These are phyloP conservation scores for Sclerotinia glacialis DNA, from an alignment of 2,329 filamentous ascomycete species.

Conservation along the genomic window DNA sequence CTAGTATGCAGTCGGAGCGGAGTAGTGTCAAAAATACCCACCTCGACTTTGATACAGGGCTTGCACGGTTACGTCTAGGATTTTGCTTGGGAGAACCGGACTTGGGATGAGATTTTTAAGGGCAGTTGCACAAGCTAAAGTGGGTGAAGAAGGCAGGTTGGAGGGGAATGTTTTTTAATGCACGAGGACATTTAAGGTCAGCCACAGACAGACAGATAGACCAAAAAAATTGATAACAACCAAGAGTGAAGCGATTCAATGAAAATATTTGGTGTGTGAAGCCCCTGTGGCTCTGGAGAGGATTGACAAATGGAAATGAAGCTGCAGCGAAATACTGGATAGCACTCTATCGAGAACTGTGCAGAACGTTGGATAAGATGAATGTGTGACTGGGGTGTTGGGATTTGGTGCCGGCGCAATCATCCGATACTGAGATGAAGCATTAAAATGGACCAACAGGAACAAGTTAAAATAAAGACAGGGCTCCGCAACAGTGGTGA, in stretches of 20 bases:
- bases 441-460: slow-evolving; percentile 32
- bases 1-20: slow-evolving; percentile 29
- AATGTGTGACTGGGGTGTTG: slow-evolving; percentile 35
- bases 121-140: slow-evolving; percentile 22
- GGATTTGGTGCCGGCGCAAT: slow-evolving; percentile 36
- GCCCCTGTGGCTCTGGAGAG: slow-evolving; percentile 27
- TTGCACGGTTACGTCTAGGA: slow-evolving; percentile 29
- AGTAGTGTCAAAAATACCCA: slow-evolving; percentile 26
- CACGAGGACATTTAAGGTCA: slow-evolving; percentile 25
- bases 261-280: slow-evolving; percentile 28
- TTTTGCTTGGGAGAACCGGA: slow-evolving; percentile 23
- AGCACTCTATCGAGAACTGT: slow-evolving; percentile 35
- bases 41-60: slow-evolving; percentile 29
- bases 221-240: slow-evolving; percentile 29
- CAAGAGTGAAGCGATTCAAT: slow-evolving; percentile 32
- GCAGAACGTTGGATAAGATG: slow-evolving; percentile 37
- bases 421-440: slow-evolving; percentile 39
- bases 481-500: slow-evolving; percentile 32
- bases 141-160: slow-evolving; percentile 24
- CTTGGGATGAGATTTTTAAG: slow-evolving; percentile 22
- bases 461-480: slow-evolving; percentile 26
- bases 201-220: slow-evolving; percentile 28
- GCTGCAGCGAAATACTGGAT: slow-evolving; percentile 31
- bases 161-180: slow-evolving; percentile 24
- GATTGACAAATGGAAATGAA: slow-evolving; percentile 36